These are phyloP conservation scores for Begonia loranthoides DNA, from an alignment of 306 rosid genomes.

Conservation along the genomic window DNA sequence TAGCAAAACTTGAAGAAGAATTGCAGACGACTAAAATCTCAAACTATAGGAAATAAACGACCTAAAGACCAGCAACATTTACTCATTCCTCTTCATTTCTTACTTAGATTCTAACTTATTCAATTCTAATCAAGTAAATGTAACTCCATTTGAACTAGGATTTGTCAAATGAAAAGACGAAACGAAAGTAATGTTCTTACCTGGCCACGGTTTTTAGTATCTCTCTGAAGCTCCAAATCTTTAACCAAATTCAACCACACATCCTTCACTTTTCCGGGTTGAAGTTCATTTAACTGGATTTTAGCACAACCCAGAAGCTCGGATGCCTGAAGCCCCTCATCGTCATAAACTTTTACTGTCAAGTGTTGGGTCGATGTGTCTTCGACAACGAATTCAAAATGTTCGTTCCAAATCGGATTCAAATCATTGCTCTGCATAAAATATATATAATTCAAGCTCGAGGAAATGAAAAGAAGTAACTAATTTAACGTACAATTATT, in stretches of 20 bases:
- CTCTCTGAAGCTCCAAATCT: slow-evolving; percentile 81
- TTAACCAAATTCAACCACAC: slow-evolving; percentile 96
- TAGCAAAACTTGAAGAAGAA: too few species aligned
- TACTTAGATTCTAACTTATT: too few species aligned
- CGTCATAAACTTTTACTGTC: slow-evolving; percentile 59
- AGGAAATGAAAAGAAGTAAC: slow-evolving; percentile 9
- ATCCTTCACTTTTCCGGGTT: slow-evolving; percentile 89
- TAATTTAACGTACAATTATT: slow-evolving; percentile 46
- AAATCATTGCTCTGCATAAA: slow-evolving; percentile 70
- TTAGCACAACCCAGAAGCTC: slow-evolving; percentile 71
- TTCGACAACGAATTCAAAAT: slow-evolving; percentile 83
- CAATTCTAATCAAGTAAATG: too few species aligned
- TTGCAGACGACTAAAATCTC: too few species aligned
- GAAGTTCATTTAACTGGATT: slow-evolving; percentile 49
- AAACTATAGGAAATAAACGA: too few species aligned
- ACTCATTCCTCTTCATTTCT: too few species aligned
- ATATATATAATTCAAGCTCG: slow-evolving; percentile 8
- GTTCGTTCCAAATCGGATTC: slow-evolving; percentile 96
- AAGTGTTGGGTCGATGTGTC: slow-evolving; percentile 80
- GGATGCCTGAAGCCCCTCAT: slow-evolving; percentile 69
- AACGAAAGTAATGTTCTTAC: slow-evolving; percentile 20
- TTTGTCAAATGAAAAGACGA: too few species aligned
- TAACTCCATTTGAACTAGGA: too few species aligned
- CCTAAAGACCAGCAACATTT: too few species aligned
- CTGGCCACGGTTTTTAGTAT: slow-evolving; percentile 83